Conservation (phyloP, 495 filamentous ascomycete species). For the Penicillium pancosmium region DNA sequence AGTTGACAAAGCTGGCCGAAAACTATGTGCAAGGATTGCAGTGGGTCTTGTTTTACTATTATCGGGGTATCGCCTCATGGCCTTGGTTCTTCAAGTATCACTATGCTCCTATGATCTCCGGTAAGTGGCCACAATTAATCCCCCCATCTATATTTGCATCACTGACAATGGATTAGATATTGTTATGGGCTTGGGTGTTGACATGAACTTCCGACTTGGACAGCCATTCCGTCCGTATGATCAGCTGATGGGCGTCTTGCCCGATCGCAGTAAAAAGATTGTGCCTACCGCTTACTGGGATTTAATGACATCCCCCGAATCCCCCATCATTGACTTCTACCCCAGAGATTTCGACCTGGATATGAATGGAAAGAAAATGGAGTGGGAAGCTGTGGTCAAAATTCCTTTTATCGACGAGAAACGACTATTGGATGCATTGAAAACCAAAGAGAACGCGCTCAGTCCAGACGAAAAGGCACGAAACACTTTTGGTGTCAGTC, state of each 20-base stretch:
- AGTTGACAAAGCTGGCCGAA: conserved; percentile 81
- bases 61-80: conserved; percentile 95
- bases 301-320: conserved; percentile 86
- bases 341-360: conserved; percentile 96
- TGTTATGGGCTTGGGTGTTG: conserved; percentile 77
- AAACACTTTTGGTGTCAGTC: conserved; percentile 86
- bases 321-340: conserved; percentile 99
- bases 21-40: conserved; percentile 98
- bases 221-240: conserved; percentile 94
- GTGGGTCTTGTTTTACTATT: conserved; percentile 99
- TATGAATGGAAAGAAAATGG: conserved; percentile 99
- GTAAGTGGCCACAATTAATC: conserved; percentile 39
- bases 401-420: conserved; percentile 98
- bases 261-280: conserved; percentile 94
- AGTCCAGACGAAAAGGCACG: conserved; percentile 73
- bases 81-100: conserved; percentile 98
- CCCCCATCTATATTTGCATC: neutral
- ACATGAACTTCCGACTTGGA: conserved; percentile 90
- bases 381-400: conserved; percentile 99
- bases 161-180: conserved; percentile 62
- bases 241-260: conserved; percentile 97
- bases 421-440: conserved; percentile 82
- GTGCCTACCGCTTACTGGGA: conserved; percentile 86
- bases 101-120: conserved; percentile 95
- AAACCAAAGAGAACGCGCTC: conserved; percentile 75